A percentile compares a stretch with the other conserved stretches of the same genome.
Evolutionary conservation across 2,329 filamentous ascomycete genomes (phyloP).

Genomic region (Fonsecaea monophora): DNA sequence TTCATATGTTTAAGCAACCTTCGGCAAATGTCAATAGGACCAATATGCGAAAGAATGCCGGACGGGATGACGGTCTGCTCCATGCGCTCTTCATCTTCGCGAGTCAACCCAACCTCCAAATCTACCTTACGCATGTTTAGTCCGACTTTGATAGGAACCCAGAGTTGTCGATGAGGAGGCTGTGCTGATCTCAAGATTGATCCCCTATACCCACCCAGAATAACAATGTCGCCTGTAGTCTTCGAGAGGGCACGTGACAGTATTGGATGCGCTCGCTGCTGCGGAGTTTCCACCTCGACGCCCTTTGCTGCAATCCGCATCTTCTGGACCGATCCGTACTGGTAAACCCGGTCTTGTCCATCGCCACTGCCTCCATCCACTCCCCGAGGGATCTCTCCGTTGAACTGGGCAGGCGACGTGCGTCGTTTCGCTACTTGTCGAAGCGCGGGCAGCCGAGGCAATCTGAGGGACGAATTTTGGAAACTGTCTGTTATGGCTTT

Average conservation of each 20-base stretch:
- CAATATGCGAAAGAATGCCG: conserved; percentile 89
- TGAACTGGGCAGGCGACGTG: conserved; percentile 1
- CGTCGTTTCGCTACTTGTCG: conserved; percentile 27
- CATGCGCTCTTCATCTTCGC: conserved; percentile 83
- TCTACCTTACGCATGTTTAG: conserved; percentile 91
- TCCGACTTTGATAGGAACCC: conserved; percentile 93
- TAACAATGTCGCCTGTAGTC: conserved; percentile 81
- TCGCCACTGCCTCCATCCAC: background rate
- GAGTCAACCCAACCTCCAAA: conserved; percentile 81
- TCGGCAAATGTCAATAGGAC: conserved; percentile 86
- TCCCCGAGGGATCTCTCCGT: background rate
- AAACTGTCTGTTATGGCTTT: conserved; percentile 90
- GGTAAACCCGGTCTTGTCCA: conserved; percentile 5
- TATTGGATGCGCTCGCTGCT: conserved; percentile 49
- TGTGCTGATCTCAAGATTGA: conserved; percentile 86
- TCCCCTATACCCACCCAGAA: conserved; percentile 89
- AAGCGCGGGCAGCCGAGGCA: conserved; percentile 56
- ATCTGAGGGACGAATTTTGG: conserved; percentile 80
- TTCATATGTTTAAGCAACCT: conserved; percentile 79
- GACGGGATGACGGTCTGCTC: conserved; percentile 81
- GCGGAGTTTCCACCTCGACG: conserved; percentile 37
- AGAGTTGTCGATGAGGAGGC: conserved; percentile 82
- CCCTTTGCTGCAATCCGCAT: conserved; percentile 22
- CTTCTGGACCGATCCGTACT: conserved; percentile 25
- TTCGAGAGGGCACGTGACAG: conserved; percentile 69